Evolutionary conservation across 805 yeast species (phyloP).

Genomic region (Ogataea wickerhamii): DNA sequence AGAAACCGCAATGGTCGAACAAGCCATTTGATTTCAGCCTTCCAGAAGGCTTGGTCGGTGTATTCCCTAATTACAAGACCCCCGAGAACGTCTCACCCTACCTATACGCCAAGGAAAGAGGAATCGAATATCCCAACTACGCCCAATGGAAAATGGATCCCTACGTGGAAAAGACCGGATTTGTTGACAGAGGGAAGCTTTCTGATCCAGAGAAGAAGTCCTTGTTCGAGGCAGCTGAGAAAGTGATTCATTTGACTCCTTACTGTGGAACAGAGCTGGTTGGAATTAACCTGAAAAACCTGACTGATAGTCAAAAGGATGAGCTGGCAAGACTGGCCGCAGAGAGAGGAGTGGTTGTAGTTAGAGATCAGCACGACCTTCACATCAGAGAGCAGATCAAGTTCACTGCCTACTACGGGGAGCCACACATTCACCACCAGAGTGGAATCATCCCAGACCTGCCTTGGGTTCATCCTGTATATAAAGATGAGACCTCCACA

Average conservation of each 20-base stretch:
- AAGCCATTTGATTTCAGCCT: conserved; percentile 11
- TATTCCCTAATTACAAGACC: conserved; percentile 12
- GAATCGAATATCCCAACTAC: conserved; percentile 34
- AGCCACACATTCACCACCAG: conserved; percentile 36
- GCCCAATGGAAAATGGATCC: conserved; percentile 36
- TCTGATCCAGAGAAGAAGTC: conserved; percentile 42
- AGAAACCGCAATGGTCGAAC: conserved; percentile 8
- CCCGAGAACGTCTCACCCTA: conserved; percentile 16
- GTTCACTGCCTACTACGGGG: conserved; percentile 42
- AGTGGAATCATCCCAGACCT: conserved; percentile 31
- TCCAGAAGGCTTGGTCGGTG: conserved; percentile 8
- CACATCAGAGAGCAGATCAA: conserved; percentile 39
- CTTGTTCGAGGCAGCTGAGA: conserved; percentile 36
- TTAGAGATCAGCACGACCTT: conserved; percentile 43
- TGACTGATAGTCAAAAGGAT: conserved; percentile 39
- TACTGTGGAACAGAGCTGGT: conserved; percentile 39
- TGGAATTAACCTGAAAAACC: conserved; percentile 41
- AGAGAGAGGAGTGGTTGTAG: conserved; percentile 46
- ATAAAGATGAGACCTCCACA: conserved; percentile 10
- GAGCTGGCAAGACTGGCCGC: conserved; percentile 43
- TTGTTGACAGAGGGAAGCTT: conserved; percentile 30
- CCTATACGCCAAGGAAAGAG: conserved; percentile 32
- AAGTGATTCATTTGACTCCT: conserved; percentile 40
- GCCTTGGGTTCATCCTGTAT: conserved; percentile 27
- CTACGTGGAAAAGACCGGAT: conserved; percentile 27